Conservation (phyloP, 177 flowering plant genomes). For the Vitis hybrid region DNA sequence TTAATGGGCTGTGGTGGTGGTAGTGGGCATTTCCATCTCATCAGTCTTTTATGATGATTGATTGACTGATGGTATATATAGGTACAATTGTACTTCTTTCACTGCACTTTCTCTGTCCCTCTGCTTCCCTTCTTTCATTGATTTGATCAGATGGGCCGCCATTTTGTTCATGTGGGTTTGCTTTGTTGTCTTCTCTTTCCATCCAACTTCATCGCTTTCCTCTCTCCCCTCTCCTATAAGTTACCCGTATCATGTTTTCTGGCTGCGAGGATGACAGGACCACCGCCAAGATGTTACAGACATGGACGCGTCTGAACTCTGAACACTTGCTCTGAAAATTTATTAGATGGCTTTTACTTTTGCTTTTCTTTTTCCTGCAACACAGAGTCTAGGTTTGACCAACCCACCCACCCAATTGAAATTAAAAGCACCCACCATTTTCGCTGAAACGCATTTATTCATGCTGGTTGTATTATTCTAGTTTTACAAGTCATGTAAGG, state of each 20-base stretch:
- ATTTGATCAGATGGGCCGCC: slow-evolving; percentile 59
- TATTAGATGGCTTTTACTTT: slow-evolving; percentile 28
- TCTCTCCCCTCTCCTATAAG: neutral
- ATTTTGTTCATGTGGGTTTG: slow-evolving; percentile 25
- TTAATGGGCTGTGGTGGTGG: neutral
- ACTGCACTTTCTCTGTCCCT: neutral
- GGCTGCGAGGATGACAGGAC: slow-evolving; percentile 19
- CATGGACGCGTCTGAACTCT: slow-evolving; percentile 19
- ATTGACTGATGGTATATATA: slow-evolving; percentile 29
- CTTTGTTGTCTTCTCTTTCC: slow-evolving; percentile 4
- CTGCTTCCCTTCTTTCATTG: slow-evolving; percentile 18
- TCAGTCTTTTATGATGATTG: slow-evolving; percentile 27
- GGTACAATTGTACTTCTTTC: slow-evolving; percentile 15
- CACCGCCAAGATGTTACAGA: slow-evolving; percentile 4
- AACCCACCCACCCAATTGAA: slow-evolving; percentile 20
- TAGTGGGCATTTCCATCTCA: slow-evolving; percentile 6
- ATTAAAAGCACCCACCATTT: slow-evolving; percentile 17
- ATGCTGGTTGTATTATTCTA: neutral
- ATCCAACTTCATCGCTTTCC: neutral
- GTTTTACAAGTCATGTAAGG: too few species aligned
- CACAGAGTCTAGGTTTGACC: slow-evolving; percentile 36
- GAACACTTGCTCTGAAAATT: slow-evolving; percentile 20
- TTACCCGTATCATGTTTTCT: slow-evolving; percentile 3
- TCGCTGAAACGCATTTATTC: slow-evolving; percentile 14
- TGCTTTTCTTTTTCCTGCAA: slow-evolving; percentile 25